Percentiles rank a stretch among this genome's conserved stretches.
phyloP scores from a whole-genome alignment of 2,329 filamentous ascomycete species.

The Zymoseptoria tritici region DNA sequence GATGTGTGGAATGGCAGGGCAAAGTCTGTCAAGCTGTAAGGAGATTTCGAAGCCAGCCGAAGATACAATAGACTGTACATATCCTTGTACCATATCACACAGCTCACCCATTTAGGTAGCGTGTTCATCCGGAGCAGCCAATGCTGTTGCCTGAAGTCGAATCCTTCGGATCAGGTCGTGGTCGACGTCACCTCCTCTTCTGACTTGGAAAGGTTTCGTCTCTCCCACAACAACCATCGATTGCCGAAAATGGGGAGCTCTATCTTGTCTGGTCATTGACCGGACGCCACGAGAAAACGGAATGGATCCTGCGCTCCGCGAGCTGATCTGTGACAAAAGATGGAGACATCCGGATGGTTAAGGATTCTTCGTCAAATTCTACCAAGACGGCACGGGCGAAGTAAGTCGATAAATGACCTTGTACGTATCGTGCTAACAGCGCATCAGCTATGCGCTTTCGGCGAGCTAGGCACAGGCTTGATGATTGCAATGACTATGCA shows the following conservation, averaged over 20 bases:
- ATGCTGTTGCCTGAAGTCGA: too few relatives aligned
- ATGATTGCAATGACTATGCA: not conserved
- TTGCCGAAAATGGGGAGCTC: too few relatives aligned
- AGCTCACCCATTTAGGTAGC: too few relatives aligned
- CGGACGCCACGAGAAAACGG: too few relatives aligned
- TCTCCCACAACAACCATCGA: too few relatives aligned
- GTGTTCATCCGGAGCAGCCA: too few relatives aligned
- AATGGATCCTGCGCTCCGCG: not conserved
- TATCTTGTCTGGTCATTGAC: too few relatives aligned
- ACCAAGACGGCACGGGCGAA: not conserved
- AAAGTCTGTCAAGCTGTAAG: constrained; percentile 14
- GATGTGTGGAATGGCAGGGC: constrained; percentile 28
- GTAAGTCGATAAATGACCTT: not conserved
- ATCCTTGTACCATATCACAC: not conserved
- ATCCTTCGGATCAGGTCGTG: too few relatives aligned
- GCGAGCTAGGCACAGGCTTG: not conserved
- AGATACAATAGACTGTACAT: not conserved
- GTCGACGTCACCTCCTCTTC: too few relatives aligned
- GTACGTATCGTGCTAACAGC: not conserved
- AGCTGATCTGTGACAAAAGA: not conserved
- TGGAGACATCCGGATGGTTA: not conserved
- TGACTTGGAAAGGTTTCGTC: too few relatives aligned
- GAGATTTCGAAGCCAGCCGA: not conserved
- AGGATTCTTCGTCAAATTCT: not conserved
- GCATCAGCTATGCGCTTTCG: not conserved